Base-by-base conservation (phyloP, 805 yeast genomes). In the Saturnispora diversa region DNA sequence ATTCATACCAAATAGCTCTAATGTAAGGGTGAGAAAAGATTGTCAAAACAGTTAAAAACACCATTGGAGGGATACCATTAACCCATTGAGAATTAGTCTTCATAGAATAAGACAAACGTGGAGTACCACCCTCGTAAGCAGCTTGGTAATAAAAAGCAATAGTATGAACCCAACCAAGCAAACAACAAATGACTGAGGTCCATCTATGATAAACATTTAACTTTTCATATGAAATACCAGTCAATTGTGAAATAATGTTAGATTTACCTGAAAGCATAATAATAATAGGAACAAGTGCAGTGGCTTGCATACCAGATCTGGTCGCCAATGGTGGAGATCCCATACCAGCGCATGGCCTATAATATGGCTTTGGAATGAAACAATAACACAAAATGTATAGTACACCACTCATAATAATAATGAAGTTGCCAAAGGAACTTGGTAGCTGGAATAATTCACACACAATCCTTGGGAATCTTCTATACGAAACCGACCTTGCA, bases 261-360 rank as follows among this genome's bases (percentile, higher is more conserved):
- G 72, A 52, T 52, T 75, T 75, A 2, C 80, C 80, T 0, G 76
- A 66, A 42, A 74, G 50, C 3, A 72, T 58, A 40, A 66, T 65
- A 28, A 74, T 54, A 49, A 72, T 70, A 0, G 80, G 80, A 6
- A 70, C 62, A 33, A 74, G 55, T 0, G 75, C 74, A 24, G 65
- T 58, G 1, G 74, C 66, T 67, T 69, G 66, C 22, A 72, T 45
- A 2, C 79, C 80, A 1, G 78, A 60, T 35, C 80, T 54, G 1
- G 71, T 68, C 0, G 75, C 76, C 26, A 75, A 44, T 8, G 80
- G 80, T n/a, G 80, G 76, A 3, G 76, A 63, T 2, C 80, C 81
- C 53, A 74, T 74, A 0, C 74, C 75, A 4, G 56, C 26, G 51
- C 81, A 75, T 0, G 57, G 72, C 42, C 79, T 56, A 45, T 69